A percentile compares a stretch with the other conserved stretches of the same genome.
Evolutionary conservation across 371 early-diverging fungal genomes (phyloP).

Genomic region (Coemansia sp.): DNA sequence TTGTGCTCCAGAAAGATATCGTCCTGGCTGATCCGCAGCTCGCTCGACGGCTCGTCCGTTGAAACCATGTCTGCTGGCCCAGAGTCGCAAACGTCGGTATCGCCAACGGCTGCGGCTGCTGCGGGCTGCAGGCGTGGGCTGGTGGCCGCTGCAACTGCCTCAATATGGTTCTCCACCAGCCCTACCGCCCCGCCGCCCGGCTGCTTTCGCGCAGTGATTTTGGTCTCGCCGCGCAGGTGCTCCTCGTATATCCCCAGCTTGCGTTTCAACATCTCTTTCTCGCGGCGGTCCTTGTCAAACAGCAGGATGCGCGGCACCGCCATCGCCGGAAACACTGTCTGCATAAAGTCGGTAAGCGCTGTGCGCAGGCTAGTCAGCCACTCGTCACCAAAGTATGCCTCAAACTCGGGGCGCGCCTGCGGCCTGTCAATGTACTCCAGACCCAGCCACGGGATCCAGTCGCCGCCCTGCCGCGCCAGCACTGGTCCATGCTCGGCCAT

Average conservation of each 20-base stretch:
- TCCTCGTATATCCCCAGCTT: conserved; percentile 28
- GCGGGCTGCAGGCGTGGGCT: conserved; percentile 17
- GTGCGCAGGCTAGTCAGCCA: conserved; percentile 38
- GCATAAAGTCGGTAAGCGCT: conserved; percentile 45
- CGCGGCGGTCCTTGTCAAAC: conserved; percentile 42
- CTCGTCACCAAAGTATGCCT: conserved; percentile 47
- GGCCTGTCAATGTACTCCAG: conserved; percentile 47
- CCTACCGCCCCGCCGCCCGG: conserved; percentile 5
- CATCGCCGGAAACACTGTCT: conserved; percentile 49
- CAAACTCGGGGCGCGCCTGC: conserved; percentile 42
- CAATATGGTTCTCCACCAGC: conserved; percentile 46
- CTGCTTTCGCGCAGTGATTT: conserved; percentile 23
- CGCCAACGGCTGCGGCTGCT: not conserved
- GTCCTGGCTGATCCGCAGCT: conserved; percentile 47
- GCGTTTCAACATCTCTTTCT: conserved; percentile 25
- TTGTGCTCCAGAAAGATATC: conserved; percentile 51
- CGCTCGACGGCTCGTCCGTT: conserved; percentile 23
- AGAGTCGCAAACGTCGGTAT: not conserved
- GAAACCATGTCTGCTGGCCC: conserved; percentile 9
- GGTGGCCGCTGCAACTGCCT: conserved; percentile 11
- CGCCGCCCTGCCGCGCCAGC: conserved; percentile 49
- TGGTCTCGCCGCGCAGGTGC: conserved; percentile 40
- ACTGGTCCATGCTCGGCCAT: conserved; percentile 36
- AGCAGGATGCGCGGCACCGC: conserved; percentile 49
- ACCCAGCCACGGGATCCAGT: conserved; percentile 52